phyloP scores from a whole-genome alignment of 176 grass and related monocot genomes.

The Chloris gayana region DNA sequence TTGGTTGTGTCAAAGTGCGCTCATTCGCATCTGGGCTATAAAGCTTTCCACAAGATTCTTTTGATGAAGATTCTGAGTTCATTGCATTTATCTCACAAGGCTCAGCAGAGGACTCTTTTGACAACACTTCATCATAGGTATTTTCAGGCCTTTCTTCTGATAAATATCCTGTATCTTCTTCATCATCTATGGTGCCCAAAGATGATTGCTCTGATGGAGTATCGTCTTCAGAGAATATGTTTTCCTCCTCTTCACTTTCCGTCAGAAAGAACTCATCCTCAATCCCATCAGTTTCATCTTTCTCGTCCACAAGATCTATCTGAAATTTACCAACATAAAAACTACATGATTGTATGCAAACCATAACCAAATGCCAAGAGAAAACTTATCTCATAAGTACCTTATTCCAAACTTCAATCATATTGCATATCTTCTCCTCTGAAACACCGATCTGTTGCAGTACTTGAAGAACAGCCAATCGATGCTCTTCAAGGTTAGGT shows the following conservation, averaged over 20 bases:
- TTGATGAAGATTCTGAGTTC: conserved; percentile 25
- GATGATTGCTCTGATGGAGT: conserved; percentile 53
- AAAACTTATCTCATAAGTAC: conserved; percentile 42
- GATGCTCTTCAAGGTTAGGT: conserved; percentile 78
- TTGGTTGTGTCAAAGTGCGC: conserved; percentile 36
- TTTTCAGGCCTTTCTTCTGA: conserved; percentile 44
- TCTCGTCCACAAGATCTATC: conserved; percentile 78
- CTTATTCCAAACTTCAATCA: conserved; percentile 99
- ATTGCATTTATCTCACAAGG: conserved; percentile 19
- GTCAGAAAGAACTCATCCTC: conserved; percentile 41
- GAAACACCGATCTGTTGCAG: conserved; percentile 89
- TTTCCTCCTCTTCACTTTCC: conserved; percentile 53
- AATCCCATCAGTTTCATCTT: conserved; percentile 44
- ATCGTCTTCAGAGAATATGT: conserved; percentile 50
- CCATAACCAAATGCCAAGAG: conserved; percentile 20
- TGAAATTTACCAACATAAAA: conserved; percentile 32
- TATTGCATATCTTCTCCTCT: conserved; percentile 81
- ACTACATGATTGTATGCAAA: conserved; percentile 22
- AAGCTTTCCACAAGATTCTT: conserved; percentile 30
- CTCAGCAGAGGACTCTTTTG: conserved; percentile 35
- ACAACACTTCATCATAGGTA: conserved; percentile 19
- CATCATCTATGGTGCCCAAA: conserved; percentile 56
- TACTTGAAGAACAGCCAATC: conserved; percentile 79
- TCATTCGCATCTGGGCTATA: conserved; percentile 16
- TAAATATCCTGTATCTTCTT: conserved; percentile 44